phyloP scores from a whole-genome alignment of 2,329 filamentous ascomycete species.

The Zymoseptoria brevis region DNA sequence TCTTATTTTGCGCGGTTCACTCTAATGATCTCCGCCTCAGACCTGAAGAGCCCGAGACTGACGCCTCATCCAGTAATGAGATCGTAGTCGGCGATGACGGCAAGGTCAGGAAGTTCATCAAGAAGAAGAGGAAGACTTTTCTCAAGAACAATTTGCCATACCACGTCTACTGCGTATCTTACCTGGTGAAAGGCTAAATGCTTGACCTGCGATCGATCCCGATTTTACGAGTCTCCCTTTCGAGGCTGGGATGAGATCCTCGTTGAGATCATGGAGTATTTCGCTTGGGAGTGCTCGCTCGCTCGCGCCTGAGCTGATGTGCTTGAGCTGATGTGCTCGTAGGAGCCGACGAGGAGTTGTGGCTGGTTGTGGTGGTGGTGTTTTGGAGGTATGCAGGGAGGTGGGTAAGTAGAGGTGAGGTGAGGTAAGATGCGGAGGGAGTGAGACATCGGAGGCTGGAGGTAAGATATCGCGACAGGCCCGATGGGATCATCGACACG shows the following conservation, averaged over 20 bases:
- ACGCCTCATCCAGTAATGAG: slow-evolving; percentile 42
- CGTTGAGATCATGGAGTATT: slow-evolving; percentile 68
- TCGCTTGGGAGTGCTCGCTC: slow-evolving; percentile 77
- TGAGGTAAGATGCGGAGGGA: background rate
- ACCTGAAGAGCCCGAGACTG: slow-evolving; percentile 27
- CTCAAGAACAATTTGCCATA: slow-evolving; percentile 51
- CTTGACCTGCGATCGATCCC: slow-evolving; percentile 64
- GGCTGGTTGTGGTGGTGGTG: no score
- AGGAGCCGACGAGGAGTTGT: background rate
- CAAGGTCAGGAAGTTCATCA: slow-evolving; percentile 56
- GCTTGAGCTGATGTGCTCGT: background rate
- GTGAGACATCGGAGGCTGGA: no score
- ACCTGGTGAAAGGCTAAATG: slow-evolving; percentile 81
- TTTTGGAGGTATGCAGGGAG: background rate
- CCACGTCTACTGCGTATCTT: slow-evolving; percentile 75
- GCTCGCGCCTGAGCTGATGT: background rate
- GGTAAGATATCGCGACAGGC: no score
- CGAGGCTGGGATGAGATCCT: slow-evolving; percentile 87
- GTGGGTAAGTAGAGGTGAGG: background rate
- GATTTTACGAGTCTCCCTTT: slow-evolving; percentile 90
- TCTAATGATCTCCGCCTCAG: background rate
- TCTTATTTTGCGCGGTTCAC: background rate
- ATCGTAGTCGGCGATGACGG: slow-evolving; percentile 58
- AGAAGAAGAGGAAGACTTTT: slow-evolving; percentile 46
- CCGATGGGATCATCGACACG: no score